Base-by-base conservation (phyloP, 1,284 basidiomycete species). In the Ganoderma leucocontextum region DNA sequence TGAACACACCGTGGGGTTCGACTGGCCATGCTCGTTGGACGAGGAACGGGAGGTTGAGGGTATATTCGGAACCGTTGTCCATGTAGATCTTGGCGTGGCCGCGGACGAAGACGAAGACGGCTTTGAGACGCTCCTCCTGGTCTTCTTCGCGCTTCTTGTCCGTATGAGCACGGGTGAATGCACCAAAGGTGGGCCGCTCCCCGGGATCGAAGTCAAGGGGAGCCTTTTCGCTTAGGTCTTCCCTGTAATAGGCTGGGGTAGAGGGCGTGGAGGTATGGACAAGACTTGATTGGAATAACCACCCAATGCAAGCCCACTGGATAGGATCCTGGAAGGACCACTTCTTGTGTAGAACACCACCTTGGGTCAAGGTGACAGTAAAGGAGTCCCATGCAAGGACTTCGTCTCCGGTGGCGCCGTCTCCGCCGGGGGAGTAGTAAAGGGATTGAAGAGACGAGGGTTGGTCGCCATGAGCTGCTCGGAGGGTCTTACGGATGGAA, bases 41-140 rank as follows among this genome's bases (percentile, higher is more conserved):
- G 62, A 90, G 84, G 77, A 96, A 96, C 0, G 95, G 95, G 0
- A 97, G 80, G n/a, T 91, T 87, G 72, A 95, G 90, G 0, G 90
- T 91, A 75, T 91, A 91, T 74, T 94, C 90, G 44, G 88, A 80
- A 2, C 95, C 95, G 64, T 91, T 91, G 64, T 87, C 82, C 63
- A 92, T 84, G 76, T 90, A 94, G 57, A 96, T 87, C 75, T 89
- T 90, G 53, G 90, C 92, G 38, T 91, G 86, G 73, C 87, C 91
- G 49, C 92, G 86, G 25, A 96, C 82, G 75, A 97, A 94, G 52
- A 97, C 84, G 76, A 94, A 95, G 1, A 95, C 84, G 1, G 88
- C 91, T 83, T 88, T 77, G 60, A 80, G 79, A 7, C 83, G 81
- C 2, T 83, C 78, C 12, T 71, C 74, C 10, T 75, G 73, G 25